Conservation (phyloP, 2,329 filamentous ascomycete genomes). For the Xylaria sp. region DNA sequence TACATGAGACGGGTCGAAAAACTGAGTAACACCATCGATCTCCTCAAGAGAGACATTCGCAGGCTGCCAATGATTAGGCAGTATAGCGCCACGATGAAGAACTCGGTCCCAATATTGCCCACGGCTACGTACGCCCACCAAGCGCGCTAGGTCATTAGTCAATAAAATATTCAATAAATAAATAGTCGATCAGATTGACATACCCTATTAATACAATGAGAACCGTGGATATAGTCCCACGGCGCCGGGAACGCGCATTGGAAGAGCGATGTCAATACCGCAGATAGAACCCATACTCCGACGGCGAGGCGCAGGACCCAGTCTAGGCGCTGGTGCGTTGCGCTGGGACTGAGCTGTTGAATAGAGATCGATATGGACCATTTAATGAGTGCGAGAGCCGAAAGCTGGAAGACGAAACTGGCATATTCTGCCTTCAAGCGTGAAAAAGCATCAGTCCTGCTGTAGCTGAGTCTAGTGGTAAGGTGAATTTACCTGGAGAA, state of each 20-base stretch:
- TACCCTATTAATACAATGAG: constrained; percentile 40
- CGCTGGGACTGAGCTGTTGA: constrained; percentile 37
- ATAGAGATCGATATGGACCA: constrained; percentile 42
- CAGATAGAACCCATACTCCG: constrained; percentile 37
- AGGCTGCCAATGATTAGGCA: constrained; percentile 34
- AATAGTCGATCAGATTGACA: neutral
- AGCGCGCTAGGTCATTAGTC: constrained; percentile 26
- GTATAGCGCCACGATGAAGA: constrained; percentile 36
- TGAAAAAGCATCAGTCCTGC: constrained; percentile 4
- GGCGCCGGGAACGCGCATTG: constrained; percentile 41
- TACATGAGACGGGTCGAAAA: constrained; percentile 38
- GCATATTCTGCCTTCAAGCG: constrained; percentile 41
- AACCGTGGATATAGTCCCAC: constrained; percentile 41
- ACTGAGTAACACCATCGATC: constrained; percentile 27
- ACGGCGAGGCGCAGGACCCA: constrained; percentile 32
- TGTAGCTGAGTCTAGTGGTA: neutral
- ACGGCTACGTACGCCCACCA: constrained; percentile 36
- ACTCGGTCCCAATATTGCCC: constrained; percentile 36
- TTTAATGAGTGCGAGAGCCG: constrained; percentile 41
- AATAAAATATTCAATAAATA: neutral
- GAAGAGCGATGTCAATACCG: constrained; percentile 37
- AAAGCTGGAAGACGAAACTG: constrained; percentile 40
- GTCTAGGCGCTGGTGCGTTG: constrained; percentile 33
- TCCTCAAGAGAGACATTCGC: constrained; percentile 31
- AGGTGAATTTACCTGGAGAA: constrained; percentile 34